Conservation (phyloP, 2,329 filamentous ascomycete genomes). For the Ophiocordyceps unilateralis region DNA sequence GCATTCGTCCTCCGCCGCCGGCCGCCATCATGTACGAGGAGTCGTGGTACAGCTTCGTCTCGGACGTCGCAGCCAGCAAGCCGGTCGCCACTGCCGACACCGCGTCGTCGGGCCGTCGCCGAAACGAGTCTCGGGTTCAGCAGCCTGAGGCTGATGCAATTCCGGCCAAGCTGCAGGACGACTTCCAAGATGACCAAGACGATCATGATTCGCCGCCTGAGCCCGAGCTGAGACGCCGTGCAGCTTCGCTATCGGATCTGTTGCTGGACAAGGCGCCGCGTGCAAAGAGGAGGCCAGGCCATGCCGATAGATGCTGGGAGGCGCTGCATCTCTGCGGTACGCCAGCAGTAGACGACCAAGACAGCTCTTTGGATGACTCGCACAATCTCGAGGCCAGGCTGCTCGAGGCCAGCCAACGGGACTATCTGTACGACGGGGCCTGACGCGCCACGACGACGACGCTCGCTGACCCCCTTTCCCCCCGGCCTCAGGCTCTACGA, state of each 20-base stretch:
- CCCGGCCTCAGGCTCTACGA: conserved; percentile 44
- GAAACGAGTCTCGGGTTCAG: conserved; percentile 53
- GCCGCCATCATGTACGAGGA: conserved; percentile 57
- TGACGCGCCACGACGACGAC: neutral
- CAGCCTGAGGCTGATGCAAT: conserved; percentile 37
- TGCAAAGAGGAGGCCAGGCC: conserved; percentile 18
- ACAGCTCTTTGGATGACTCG: conserved; percentile 10
- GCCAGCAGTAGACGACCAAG: conserved; percentile 4
- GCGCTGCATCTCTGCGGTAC: conserved; percentile 23
- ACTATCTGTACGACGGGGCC: conserved; percentile 51
- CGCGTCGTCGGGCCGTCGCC: conserved; percentile 30
- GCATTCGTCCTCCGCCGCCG: conserved; percentile 1
- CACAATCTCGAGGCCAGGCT: conserved; percentile 45
- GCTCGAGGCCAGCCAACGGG: conserved; percentile 65
- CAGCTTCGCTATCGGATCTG: conserved; percentile 63
- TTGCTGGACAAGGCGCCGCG: conserved; percentile 32
- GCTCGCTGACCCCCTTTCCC: conserved; percentile 12
- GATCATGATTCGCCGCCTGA: conserved; percentile 43
- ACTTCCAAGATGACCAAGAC: conserved; percentile 38
- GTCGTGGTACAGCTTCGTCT: conserved; percentile 66
- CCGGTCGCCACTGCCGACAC: conserved; percentile 16
- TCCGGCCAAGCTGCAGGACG: conserved; percentile 37
- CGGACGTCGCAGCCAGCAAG: conserved; percentile 37
- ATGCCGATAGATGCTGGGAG: conserved; percentile 22
- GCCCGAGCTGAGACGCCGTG: conserved; percentile 45